phyloP scores from a whole-genome alignment of 2,329 filamentous ascomycete species.

The Metarhizium humberi region DNA sequence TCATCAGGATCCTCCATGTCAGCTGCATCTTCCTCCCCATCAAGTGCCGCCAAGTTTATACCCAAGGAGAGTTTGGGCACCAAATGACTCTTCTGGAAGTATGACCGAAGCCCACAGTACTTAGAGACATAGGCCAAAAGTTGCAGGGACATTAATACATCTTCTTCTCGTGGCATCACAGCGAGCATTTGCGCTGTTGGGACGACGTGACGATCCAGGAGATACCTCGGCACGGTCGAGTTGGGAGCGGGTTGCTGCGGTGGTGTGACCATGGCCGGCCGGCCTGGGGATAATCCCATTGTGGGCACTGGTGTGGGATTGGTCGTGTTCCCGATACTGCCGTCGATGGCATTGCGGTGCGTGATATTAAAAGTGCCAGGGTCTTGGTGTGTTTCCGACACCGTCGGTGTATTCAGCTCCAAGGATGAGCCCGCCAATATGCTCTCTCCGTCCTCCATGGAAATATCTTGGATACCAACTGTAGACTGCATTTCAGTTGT shows the following conservation, averaged over 20 bases:
- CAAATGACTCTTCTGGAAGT: conserved; percentile 91
- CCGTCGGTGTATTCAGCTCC: conserved; percentile 65
- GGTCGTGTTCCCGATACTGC: conserved; percentile 68
- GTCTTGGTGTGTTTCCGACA: conserved; percentile 71
- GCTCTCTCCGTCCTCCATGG: conserved; percentile 69
- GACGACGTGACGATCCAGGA: conserved; percentile 63
- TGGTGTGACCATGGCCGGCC: conserved; percentile 59
- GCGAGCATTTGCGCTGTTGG: conserved; percentile 69
- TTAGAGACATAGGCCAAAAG: conserved; percentile 96
- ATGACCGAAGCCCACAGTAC: conserved; percentile 91
- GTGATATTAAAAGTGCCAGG: conserved; percentile 90
- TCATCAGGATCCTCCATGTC: conserved; percentile 40
- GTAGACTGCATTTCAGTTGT: conserved; percentile 71
- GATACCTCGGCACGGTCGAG: conserved; percentile 67
- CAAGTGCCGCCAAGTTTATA: conserved; percentile 70
- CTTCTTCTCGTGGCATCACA: conserved; percentile 92
- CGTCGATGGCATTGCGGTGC: conserved; percentile 74
- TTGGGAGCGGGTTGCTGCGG: conserved; percentile 65
- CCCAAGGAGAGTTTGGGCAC: conserved; percentile 89
- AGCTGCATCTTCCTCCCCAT: conserved; percentile 50
- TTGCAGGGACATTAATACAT: conserved; percentile 96
- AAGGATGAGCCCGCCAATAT: conserved; percentile 69
- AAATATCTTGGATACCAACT: conserved; percentile 77
- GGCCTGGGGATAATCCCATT: conserved; percentile 65
- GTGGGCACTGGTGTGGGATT: conserved; percentile 56